These are phyloP conservation scores for Pachyrhizus erosus DNA, from an alignment of 306 rosid genomes.

Conservation along the genomic window DNA sequence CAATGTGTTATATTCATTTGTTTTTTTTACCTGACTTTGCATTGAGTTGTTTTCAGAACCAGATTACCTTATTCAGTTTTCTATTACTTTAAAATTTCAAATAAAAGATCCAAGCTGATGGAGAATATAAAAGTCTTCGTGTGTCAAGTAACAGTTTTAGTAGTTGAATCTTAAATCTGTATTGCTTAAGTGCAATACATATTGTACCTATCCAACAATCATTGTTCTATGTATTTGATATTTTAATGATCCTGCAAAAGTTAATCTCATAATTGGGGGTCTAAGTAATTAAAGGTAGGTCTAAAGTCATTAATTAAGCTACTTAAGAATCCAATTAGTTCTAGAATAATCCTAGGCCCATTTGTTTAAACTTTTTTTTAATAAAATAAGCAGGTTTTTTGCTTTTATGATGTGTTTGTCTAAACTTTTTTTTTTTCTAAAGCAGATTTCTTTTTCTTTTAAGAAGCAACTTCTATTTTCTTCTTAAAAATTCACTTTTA, in stretches of 20 bases:
- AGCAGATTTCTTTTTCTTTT: no score
- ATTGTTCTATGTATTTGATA: conserved; percentile 8
- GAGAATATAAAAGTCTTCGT: neutral
- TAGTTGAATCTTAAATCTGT: neutral
- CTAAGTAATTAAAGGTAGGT: neutral
- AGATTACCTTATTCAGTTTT: conserved; percentile 12
- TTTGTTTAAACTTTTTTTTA: no score
- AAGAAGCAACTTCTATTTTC: no score
- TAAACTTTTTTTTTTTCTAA: no score
- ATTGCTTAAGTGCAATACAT: neutral
- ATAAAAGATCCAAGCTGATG: neutral
- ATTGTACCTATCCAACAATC: neutral
- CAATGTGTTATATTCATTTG: neutral
- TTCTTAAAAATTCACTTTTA: no score
- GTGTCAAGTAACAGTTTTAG: neutral
- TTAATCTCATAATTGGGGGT: neutral
- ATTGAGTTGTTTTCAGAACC: neutral
- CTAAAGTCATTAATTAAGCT: neutral
- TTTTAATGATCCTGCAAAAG: neutral
- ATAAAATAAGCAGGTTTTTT: no score
- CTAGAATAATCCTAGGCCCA: neutral
- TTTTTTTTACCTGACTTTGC: conserved; percentile 25
- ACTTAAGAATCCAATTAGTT: neutral
- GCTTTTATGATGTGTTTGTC: no score
- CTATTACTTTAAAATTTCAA: neutral